Percentiles rank a stretch among this genome's conserved stretches.
Conservation (phyloP, 1,139 yeast species). For the Saccharomycopsis hybrid region DNA sequence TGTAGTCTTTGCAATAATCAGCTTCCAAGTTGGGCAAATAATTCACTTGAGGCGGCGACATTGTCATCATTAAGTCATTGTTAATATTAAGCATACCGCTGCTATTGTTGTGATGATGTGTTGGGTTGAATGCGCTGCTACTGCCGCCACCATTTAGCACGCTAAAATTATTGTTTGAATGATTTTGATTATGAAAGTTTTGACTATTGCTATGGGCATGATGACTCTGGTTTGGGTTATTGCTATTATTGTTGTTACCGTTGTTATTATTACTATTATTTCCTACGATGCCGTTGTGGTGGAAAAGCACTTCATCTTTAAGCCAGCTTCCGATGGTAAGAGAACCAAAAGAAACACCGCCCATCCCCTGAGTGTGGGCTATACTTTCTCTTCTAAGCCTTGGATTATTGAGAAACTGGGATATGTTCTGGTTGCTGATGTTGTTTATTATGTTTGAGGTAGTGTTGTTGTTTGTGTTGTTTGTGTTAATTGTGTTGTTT, state of each 20-base stretch:
- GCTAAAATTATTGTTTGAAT: slow-evolving; percentile 26
- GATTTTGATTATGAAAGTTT: neutral
- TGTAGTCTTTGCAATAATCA: slow-evolving; percentile 91
- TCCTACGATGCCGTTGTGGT: slow-evolving; percentile 29
- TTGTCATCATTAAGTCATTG: slow-evolving; percentile 29
- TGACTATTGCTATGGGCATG: neutral
- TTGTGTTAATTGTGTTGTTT: slow-evolving; percentile 6
- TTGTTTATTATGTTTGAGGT: slow-evolving; percentile 1
- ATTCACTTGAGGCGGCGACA: slow-evolving; percentile 58
- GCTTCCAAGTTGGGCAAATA: slow-evolving; percentile 91
- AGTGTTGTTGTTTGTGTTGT: neutral
- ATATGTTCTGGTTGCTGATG: slow-evolving; percentile 21
- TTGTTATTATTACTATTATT: slow-evolving; percentile 25
- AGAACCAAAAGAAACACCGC: slow-evolving; percentile 98
- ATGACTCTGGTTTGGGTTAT: slow-evolving; percentile 2
- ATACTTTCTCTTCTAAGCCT: slow-evolving; percentile 74
- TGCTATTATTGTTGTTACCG: slow-evolving; percentile 5
- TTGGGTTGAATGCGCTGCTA: neutral
- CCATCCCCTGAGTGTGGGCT: slow-evolving; percentile 96
- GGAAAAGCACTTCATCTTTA: slow-evolving; percentile 73
- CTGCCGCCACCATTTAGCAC: slow-evolving; percentile 24
- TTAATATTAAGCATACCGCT: slow-evolving; percentile 12
- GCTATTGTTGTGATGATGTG: slow-evolving; percentile 16
- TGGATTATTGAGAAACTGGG: slow-evolving; percentile 33
- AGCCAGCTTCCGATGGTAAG: slow-evolving; percentile 93